Evolutionary conservation across 257 asterid genomes (phyloP), one percentile per base, ranked within the genome.

Genomic region (Salvia rosmarinus): DNA sequence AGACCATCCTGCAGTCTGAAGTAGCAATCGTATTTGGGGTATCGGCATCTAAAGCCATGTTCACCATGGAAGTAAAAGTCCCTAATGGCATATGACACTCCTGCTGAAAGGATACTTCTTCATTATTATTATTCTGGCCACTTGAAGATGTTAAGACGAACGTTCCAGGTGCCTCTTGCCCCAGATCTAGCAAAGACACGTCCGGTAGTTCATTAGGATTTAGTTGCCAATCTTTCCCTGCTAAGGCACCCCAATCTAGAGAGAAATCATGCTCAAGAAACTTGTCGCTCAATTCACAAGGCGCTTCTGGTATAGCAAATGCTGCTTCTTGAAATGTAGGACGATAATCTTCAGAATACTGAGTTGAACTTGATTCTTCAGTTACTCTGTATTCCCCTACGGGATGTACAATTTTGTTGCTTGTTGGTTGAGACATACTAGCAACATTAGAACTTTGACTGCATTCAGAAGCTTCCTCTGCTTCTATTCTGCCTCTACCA

Each of bases 401-500:
- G 39, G 78, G 77, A 67, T 58, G 84, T 46, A 77, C 61, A 74
- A 68, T 68, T 77, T 79, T 67, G 69, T 70, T 81, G 76, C 82
- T 82, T 39, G 82, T 76, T 37, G 96, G 78, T 70, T 81, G 91
- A 67, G 92, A 82, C 72, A 85, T 44, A 25, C 82, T 81, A 57
- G 82, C 84, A 50, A 84, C 58, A 20, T 77, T 68, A 39, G 96
- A 89, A 69, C 89, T 80, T 78, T 91, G 98, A 82, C 97, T 91
- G 84, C 92, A 89, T 81, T 95, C 95, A n/a, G 97, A 88, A 77
- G 76, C 83, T 73, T 88, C 98, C 79, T 95, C 97, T 75, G 82
- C 52, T 76, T 87, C 95, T 55, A 57, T 66, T 70, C 81, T 83
- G 68, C 81, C 85, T 87, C 47, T 79, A 87, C 87, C 64, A 86